Conservation (phyloP, 2,329 filamentous ascomycete species). For the Knoxdaviesia proteae region DNA sequence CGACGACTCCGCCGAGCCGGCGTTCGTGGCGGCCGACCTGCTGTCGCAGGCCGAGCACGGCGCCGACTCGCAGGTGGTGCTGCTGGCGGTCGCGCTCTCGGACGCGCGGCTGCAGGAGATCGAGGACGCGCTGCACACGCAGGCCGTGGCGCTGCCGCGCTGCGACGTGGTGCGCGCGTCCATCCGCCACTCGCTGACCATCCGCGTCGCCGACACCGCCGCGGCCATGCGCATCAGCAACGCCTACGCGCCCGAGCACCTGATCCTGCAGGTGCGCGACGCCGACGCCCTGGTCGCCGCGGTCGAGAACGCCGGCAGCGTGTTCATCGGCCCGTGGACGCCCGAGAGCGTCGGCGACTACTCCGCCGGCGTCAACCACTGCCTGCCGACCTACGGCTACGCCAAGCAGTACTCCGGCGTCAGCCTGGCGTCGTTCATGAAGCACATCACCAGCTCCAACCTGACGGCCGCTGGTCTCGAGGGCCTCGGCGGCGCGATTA, state of each 20-base stretch:
- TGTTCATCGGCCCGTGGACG: conserved; percentile 92
- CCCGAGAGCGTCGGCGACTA: conserved; percentile 97
- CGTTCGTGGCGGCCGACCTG: conserved; percentile 87
- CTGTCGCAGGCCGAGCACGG: conserved; percentile 94
- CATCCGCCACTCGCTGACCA: conserved; percentile 79
- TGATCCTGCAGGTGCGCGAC: conserved; percentile 75
- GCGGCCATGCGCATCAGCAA: conserved; percentile 75
- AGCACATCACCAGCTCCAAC: conserved; percentile 92
- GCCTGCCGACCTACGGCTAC: conserved; percentile 88
- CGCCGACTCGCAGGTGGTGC: conserved; percentile 83
- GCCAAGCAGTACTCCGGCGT: conserved; percentile 97
- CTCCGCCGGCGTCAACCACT: conserved; percentile 94
- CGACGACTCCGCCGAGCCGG: conserved; percentile 70
- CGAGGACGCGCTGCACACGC: conserved; percentile 73
- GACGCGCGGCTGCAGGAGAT: conserved; percentile 60
- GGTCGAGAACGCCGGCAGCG: conserved; percentile 85
- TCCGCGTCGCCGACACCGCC: conserved; percentile 48
- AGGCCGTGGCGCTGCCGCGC: conserved; percentile 70
- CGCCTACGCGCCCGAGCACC: conserved; percentile 83
- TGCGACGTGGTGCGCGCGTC: conserved; percentile 84
- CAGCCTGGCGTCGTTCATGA: conserved; percentile 86
- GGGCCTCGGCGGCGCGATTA: conserved; percentile 75
- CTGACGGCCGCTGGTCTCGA: conserved; percentile 66
- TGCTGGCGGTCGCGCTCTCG: conserved; percentile 63
- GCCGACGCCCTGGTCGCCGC: conserved; percentile 53